Evolutionary conservation across 1,139 yeast genomes (phyloP), one percentile per base, ranked within the genome.

Genomic region (Citeromyces hawaiiensis): DNA sequence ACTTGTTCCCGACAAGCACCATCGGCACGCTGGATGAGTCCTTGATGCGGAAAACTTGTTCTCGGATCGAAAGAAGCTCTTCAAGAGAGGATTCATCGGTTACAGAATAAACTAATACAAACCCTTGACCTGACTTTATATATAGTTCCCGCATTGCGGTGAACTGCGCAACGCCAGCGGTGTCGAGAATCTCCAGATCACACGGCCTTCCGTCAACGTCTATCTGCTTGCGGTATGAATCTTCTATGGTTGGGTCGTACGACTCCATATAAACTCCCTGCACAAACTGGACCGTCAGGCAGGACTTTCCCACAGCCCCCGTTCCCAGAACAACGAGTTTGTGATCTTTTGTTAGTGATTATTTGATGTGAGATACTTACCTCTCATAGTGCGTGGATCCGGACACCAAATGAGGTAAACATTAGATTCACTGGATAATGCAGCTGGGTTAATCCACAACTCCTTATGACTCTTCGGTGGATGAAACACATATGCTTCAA

Each of bases 291-390:
- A 88, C 88, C 39, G 96, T 88, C 46, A 88, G 66, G 18, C 96
- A 96, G 5, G 96, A 83, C 59, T 91, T 91, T 63, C 98, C 98
- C 41, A 91, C 97, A 63, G 97, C 97, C 63, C 97, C 97, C 38
- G 96, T 97, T 46, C 97, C 97, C 38, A 91, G 88, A 42, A 91
- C 96, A 25, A 88, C 96, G 45, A 91, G 65, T 56, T 87, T 88
- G 59, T 82, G 86, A 56, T 82, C 93, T 63, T 70, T 57, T 29
- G 59, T 52, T 31, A 51, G 48, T 19, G 27, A 23, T 7, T 18
- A 16, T 16, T 14, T 13, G 36, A 11, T 25, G 15, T 35, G 21
- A 33, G 13, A 17, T 33, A 17, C 36, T 5, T 33, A 33, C 36
- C 36, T 33, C 36, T 33, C 36, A 33, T 33, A 10, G 18, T 15